Base-by-base conservation (phyloP, 163 green algal genomes). In the Chlamydomonas reinhardtii region DNA sequence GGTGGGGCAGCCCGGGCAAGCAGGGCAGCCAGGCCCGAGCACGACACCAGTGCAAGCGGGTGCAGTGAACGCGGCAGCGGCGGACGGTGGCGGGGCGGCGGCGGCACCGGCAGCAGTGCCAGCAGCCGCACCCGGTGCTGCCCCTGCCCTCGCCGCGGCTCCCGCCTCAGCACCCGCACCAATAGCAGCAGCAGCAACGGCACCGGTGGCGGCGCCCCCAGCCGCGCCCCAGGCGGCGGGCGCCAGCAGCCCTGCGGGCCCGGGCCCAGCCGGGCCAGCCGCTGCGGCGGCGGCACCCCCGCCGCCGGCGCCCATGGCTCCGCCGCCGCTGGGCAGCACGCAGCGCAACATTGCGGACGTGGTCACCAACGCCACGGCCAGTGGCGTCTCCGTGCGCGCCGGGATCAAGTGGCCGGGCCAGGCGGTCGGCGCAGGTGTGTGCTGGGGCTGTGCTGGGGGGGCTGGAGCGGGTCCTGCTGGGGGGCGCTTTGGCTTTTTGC, bases 331-430 rank as follows among this genome's bases (percentile, higher is more conserved):
- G 29, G 37, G 52, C 79, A 85, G 70, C 81, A 86, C 70, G 19
- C 81, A 86, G 59, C 81, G 81, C 70, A 86, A 86, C 39, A 87
- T 87, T 14, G n/a, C 82, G 35, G 82, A 87, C 22, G 82, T 87
- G 59, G 82, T 87, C 31, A 87, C 82, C 11, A 87, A 87, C 31
- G 82, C 82, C 37, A 87, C 82, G 1, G 82, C 82, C 20, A 73
- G 32, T 19, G 82, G 82, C 22, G 74, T 87, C 0, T 82, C 72
- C 27, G 27, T n/a, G 39, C 82, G 82, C 11, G 82, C 82, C 2
- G 82, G 82, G n/a, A 87, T 87, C 73, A 76, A 77, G 59, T 87
- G 82, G 82, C 82, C 82, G 4, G 82, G 82, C 22, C 72, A 70
- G 12, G 72, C 72, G 0, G 61, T 87, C 4, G 82, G 82, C 1